Conservation (phyloP, 331 rosid species). For the Malus hybrid region DNA sequence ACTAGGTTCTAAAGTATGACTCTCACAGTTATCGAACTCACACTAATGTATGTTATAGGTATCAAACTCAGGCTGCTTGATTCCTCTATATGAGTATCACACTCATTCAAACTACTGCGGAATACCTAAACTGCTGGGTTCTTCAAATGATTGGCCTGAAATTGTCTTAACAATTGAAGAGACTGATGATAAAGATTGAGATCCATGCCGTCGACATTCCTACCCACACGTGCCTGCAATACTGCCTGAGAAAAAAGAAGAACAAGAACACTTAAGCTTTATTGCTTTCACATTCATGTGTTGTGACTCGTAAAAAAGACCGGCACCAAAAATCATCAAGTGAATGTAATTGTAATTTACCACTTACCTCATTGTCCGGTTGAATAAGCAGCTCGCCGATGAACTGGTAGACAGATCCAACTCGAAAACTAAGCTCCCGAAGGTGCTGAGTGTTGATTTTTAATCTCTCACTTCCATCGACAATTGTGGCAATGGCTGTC, state of each 20-base stretch:
- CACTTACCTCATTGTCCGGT: constrained; percentile 52
- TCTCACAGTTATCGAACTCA: too few species aligned
- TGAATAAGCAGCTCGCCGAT: constrained; percentile 71
- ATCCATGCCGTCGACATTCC: constrained; percentile 90
- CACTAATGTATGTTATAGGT: too few species aligned
- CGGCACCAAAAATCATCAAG: background rate
- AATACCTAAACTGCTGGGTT: constrained; percentile 24
- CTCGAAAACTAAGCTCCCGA: constrained; percentile 49
- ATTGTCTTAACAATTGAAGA: constrained; percentile 56
- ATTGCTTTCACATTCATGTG: constrained; percentile 3
- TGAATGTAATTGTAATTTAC: background rate
- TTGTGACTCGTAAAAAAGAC: background rate
- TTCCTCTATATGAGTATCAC: too few species aligned
- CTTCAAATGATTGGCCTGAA: constrained; percentile 54
- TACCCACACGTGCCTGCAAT: constrained; percentile 71
- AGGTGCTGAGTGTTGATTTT: constrained; percentile 53
- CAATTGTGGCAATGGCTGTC: constrained; percentile 53
- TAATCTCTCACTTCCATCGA: constrained; percentile 48
- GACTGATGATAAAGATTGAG: constrained; percentile 76
- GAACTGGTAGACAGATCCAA: constrained; percentile 75
- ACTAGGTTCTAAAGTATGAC: too few species aligned
- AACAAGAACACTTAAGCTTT: constrained; percentile 16
- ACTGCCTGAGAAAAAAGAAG: constrained; percentile 37
- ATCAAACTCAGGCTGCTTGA: too few species aligned
- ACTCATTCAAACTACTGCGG: too few species aligned